phyloP scores from a whole-genome alignment of 768 basidiomycete species.

The Boletus coccyginus region DNA sequence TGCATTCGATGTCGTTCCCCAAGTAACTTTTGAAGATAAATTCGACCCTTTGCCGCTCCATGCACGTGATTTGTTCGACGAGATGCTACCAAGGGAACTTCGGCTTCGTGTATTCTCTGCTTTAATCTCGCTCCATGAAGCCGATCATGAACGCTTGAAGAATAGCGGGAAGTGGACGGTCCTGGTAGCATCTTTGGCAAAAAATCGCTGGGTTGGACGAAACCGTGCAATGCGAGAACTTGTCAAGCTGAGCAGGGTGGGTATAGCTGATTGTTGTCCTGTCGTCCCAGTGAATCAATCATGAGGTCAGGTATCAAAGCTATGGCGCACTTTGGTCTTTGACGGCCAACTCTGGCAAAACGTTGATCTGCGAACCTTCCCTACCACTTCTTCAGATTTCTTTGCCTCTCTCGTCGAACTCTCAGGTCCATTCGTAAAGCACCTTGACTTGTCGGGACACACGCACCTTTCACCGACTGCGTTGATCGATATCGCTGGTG shows the following conservation, averaged over 20 bases:
- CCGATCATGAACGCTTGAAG: conserved; percentile 48
- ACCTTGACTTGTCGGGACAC: conserved; percentile 65
- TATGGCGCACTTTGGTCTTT: conserved; percentile 71
- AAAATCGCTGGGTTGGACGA: conserved; percentile 71
- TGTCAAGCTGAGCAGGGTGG: conserved; percentile 75
- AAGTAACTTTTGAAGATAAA: conserved; percentile 41
- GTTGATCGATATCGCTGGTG: conserved; percentile 51
- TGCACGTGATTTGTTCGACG: conserved; percentile 63
- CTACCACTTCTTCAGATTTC: conserved; percentile 48
- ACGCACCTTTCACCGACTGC: conserved; percentile 45
- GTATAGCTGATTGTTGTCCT: conserved; percentile 28
- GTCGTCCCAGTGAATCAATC: conserved; percentile 12
- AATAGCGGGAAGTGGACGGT: conserved; percentile 56
- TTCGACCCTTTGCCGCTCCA: conserved; percentile 47
- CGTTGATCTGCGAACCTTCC: conserved; percentile 62
- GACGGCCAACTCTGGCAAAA: conserved; percentile 86
- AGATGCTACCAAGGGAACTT: conserved; percentile 68
- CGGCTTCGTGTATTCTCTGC: conserved; percentile 56
- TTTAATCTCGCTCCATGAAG: conserved; percentile 57
- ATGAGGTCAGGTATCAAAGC: conserved; percentile 62
- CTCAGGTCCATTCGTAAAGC: conserved; percentile 63
- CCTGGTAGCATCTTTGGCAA: conserved; percentile 56
- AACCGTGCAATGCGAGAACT: conserved; percentile 75
- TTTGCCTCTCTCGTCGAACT: conserved; percentile 50
- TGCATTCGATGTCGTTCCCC: conserved; percentile 57